These are phyloP conservation scores for Haplosporangium sp. DNA, from an alignment of 371 early-diverging fungal genomes.

Conservation along the genomic window DNA sequence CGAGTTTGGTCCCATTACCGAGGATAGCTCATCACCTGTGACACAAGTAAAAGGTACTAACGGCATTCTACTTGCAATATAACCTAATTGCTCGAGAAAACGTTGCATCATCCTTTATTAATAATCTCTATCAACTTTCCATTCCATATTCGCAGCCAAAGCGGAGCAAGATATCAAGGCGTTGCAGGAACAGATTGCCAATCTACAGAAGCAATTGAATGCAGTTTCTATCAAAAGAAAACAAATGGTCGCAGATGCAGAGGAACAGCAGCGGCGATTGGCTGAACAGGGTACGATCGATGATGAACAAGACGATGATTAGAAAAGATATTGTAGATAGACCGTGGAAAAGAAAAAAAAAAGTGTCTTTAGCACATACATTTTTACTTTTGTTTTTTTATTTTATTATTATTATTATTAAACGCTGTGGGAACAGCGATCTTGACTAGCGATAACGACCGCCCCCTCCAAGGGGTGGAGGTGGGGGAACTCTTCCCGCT, in stretches of 20 bases:
- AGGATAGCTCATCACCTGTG: slow-evolving; percentile 12
- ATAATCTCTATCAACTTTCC: background rate
- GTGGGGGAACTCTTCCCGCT: slow-evolving; percentile 27
- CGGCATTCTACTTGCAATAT: too few relatives aligned
- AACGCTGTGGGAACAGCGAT: background rate
- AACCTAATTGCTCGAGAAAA: background rate
- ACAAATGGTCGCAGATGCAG: slow-evolving; percentile 42
- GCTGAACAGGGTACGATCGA: slow-evolving; percentile 9
- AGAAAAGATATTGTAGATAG: background rate
- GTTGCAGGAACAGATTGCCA: slow-evolving; percentile 44
- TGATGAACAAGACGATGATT: slow-evolving; percentile 6
- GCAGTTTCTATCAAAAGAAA: slow-evolving; percentile 34
- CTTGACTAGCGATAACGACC: slow-evolving; percentile 27
- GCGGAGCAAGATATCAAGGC: slow-evolving; percentile 28
- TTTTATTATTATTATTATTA: background rate
- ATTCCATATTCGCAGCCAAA: slow-evolving; percentile 13
- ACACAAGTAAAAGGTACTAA: slow-evolving; percentile 22
- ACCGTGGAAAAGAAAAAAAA: background rate
- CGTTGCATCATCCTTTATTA: background rate
- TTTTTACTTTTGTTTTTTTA: slow-evolving; percentile 1
- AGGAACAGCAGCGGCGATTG: slow-evolving; percentile 27
- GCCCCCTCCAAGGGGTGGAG: slow-evolving; percentile 34
- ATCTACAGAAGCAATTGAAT: slow-evolving; percentile 41
- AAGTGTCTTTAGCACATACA: background rate
- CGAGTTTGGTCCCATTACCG: slow-evolving; percentile 40